Conservation (phyloP, 192 early-diverging fungal species). For the Gaertneriomyces semiglobifer region DNA sequence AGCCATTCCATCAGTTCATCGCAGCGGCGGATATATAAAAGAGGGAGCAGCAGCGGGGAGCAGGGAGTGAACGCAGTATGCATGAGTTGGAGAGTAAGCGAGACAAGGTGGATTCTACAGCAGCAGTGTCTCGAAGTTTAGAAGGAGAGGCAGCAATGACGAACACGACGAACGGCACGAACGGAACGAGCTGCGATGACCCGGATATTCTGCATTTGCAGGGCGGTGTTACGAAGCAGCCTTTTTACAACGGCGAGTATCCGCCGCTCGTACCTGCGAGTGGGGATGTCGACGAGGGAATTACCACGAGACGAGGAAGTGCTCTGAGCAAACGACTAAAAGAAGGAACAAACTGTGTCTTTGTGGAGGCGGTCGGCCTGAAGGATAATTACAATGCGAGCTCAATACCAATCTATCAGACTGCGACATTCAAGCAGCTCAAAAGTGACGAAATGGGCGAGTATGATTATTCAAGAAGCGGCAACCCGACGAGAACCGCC, state of each 20-base stretch:
- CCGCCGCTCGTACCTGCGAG: background rate
- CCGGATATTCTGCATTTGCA: slow-evolving; percentile 15
- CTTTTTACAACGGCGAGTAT: slow-evolving; percentile 26
- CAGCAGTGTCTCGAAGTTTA: too few relatives aligned
- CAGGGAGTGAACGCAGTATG: too few relatives aligned
- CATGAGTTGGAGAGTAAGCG: too few relatives aligned
- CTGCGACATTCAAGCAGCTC: slow-evolving; percentile 95
- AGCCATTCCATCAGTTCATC: too few relatives aligned
- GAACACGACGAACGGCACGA: too few relatives aligned
- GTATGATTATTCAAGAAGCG: slow-evolving; percentile 94
- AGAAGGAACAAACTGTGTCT: slow-evolving; percentile 31
- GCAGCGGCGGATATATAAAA: too few relatives aligned
- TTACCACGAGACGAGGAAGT: slow-evolving; percentile 1
- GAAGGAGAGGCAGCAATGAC: too few relatives aligned
- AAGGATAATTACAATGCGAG: slow-evolving; percentile 83
- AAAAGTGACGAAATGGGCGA: slow-evolving; percentile 76
- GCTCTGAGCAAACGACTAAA: slow-evolving; percentile 37
- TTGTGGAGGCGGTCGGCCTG: slow-evolving; percentile 34
- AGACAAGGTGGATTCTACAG: too few relatives aligned
- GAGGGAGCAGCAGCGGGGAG: too few relatives aligned
- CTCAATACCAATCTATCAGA: slow-evolving; percentile 96
- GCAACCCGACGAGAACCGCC: slow-evolving; percentile 95
- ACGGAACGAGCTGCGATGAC: too few relatives aligned
- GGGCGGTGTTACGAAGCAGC: slow-evolving; percentile 19
- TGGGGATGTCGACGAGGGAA: background rate